Base-by-base conservation (phyloP, 352 stramenopile species). In the Globisporangium barbulae region DNA sequence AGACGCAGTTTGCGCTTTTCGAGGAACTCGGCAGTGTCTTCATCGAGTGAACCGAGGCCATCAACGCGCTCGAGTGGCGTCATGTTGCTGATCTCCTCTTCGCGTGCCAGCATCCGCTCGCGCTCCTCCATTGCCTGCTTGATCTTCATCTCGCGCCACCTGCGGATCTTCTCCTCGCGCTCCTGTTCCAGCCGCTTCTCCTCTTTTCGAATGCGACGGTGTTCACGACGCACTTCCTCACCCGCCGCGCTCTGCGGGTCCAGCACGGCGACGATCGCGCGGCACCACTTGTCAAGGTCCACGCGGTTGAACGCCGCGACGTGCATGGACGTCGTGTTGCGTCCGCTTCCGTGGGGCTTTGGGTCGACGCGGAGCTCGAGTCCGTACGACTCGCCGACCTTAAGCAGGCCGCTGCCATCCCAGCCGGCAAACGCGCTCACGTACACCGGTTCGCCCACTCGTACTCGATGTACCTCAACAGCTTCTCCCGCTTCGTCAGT, bases 271-370 rank as follows among this genome's bases (percentile, higher is more conserved):
- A 73, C 41, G 48, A 93, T 83, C 1, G 73, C 84, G 42, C 83
- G 82, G 67, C 83, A 91, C 86, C 86, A 94, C 53, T 91, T 89
- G 28, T 93, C 85, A 3, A 92, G 61, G 65, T 94, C 86, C 44
- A 93, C 64, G 49, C 86, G 86, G 72, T 94, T 94, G 45, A 89
- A 88, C 5, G 86, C 84, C 17, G 81, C 83, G 50, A 94, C 59
- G 53, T 77, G 79, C 70, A 93, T 85, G 19, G 81, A 77, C 48
- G 69, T 60, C 22, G 62, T 62, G 45, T 63, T 50, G 44, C 53
- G 62, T 7, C 62, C 53, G 31, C 62, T 68, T 13, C 67, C 70
- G 13, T 71, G 63, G 8, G 70, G 52, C 49, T 89, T 70, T 31
- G 82, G 76, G 39, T 93, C 84, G 48, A 92, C 70, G 53, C 89